Evolutionary conservation across 129 eudicot genomes (phyloP).

Genomic region (Tagetes erecta): DNA sequence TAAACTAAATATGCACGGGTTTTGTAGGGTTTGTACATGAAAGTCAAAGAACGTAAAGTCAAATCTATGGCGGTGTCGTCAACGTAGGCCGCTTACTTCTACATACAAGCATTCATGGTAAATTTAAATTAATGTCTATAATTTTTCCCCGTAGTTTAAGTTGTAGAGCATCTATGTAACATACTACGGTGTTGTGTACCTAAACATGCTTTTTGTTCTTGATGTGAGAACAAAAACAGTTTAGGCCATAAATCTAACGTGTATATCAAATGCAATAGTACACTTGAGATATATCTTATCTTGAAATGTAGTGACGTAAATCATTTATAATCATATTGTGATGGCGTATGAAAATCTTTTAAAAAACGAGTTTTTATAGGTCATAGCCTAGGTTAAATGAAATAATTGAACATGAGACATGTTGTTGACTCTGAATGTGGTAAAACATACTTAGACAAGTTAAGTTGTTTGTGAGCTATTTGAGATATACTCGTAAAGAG

Average conservation of each 20-base stretch:
- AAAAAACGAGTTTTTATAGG: no score
- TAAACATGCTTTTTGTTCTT: neutral
- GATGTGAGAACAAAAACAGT: neutral
- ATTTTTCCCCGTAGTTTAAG: neutral
- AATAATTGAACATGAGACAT: neutral
- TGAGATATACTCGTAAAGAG: no score
- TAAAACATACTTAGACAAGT: neutral
- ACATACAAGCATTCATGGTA: slow-evolving; percentile 11
- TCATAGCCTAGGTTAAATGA: no score
- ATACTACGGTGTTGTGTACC: neutral
- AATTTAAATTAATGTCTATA: slow-evolving; percentile 12
- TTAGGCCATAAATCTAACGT: neutral
- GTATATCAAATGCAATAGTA: neutral
- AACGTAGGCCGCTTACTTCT: slow-evolving; percentile 27
- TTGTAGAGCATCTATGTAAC: slow-evolving; percentile 16
- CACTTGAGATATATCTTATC: neutral
- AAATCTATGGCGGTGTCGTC: slow-evolving; percentile 31
- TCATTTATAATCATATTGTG: neutral
- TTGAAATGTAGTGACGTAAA: neutral
- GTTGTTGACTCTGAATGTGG: neutral
- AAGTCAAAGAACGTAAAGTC: slow-evolving; percentile 55
- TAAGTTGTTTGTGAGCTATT: no score
- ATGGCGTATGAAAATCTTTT: neutral
- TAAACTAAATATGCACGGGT: neutral
- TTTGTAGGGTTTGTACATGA: slow-evolving; percentile 92